phyloP scores from a whole-genome alignment of 306 rosid species.

The Geum urbanum region DNA sequence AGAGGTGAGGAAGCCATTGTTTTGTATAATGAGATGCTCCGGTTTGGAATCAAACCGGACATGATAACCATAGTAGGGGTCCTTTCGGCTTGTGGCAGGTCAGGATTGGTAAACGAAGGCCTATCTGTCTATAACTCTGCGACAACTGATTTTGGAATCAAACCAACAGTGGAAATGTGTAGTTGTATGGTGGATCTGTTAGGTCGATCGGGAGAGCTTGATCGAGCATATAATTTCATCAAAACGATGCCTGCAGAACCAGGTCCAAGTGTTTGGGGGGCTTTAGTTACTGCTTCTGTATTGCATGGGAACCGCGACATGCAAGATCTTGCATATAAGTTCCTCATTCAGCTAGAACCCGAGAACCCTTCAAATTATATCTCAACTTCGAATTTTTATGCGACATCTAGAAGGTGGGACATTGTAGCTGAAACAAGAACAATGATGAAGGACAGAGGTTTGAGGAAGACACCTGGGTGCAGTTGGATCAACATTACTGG shows the following conservation, averaged over 20 bases:
- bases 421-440: conserved; percentile 61
- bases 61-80: conserved; percentile 62
- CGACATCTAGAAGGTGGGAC: conserved; percentile 66
- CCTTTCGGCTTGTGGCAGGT: conserved; percentile 70
- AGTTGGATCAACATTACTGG: conserved; percentile 67
- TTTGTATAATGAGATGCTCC: conserved; percentile 53
- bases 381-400: conserved; percentile 64
- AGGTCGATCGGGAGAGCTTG: conserved; percentile 61
- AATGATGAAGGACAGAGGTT: conserved; percentile 65
- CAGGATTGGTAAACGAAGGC: conserved; percentile 73
- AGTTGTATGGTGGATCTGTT: conserved; percentile 75
- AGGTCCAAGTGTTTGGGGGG: conserved; percentile 76
- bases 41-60: conserved; percentile 55
- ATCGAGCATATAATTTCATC: conserved; percentile 55
- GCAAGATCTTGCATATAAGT: conserved; percentile 54
- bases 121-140: conserved; percentile 48
- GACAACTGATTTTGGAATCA: conserved; percentile 31
- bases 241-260: conserved; percentile 53
- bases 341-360: conserved; percentile 63
- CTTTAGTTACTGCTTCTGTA: conserved; percentile 58
- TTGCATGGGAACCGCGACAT: conserved; percentile 52
- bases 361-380: conserved; percentile 68
- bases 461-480: conserved; percentile 70
- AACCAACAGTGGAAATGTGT: conserved; percentile 70
- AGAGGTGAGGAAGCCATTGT: conserved; percentile 56